Percentiles rank a stretch among this genome's conserved stretches.
phyloP scores from a whole-genome alignment of 805 yeast genomes.

The Tetrapisispora phaffii region DNA sequence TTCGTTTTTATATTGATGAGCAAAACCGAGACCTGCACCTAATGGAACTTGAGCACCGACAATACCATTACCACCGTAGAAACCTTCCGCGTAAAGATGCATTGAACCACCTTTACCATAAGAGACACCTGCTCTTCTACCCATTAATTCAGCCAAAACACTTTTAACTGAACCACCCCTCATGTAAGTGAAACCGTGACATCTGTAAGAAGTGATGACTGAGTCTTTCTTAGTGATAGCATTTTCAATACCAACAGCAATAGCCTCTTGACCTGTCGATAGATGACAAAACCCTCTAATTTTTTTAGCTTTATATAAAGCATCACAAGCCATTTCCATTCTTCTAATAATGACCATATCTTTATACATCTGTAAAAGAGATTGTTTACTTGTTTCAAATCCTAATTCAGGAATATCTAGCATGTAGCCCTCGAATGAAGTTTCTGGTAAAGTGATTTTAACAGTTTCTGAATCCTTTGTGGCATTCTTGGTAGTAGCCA shows the following conservation, averaged over 20 bases:
- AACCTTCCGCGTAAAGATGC: conserved; percentile 95
- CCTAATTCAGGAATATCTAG: conserved; percentile 61
- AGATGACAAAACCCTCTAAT: conserved; percentile 98
- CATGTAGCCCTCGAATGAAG: conserved; percentile 79
- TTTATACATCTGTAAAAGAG: conserved; percentile 85
- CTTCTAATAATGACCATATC: conserved; percentile 91
- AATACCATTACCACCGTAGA: conserved; percentile 99
- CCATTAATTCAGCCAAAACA: conserved; percentile 93
- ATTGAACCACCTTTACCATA: conserved; percentile 99
- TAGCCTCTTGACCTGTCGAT: conserved; percentile 97
- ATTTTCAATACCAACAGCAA: conserved; percentile 96
- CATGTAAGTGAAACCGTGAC: conserved; percentile 97
- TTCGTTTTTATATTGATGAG: conserved; percentile 87
- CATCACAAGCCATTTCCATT: conserved; percentile 98
- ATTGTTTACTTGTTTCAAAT: conserved; percentile 71
- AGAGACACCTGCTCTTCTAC: conserved; percentile 89
- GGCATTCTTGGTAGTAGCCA: conserved; percentile 11
- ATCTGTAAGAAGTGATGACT: conserved; percentile 93
- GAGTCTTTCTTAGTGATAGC: conserved; percentile 82
- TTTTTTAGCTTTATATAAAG: conserved; percentile 94
- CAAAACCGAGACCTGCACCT: conserved; percentile 97
- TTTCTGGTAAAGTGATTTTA: conserved; percentile 59
- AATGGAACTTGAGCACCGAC: conserved; percentile 99
- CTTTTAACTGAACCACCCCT: conserved; percentile 88
- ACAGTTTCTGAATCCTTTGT: conserved; percentile 24